Evolutionary conservation across 306 rosid genomes (phyloP).

Genomic region (Begonia peltatifolia): DNA sequence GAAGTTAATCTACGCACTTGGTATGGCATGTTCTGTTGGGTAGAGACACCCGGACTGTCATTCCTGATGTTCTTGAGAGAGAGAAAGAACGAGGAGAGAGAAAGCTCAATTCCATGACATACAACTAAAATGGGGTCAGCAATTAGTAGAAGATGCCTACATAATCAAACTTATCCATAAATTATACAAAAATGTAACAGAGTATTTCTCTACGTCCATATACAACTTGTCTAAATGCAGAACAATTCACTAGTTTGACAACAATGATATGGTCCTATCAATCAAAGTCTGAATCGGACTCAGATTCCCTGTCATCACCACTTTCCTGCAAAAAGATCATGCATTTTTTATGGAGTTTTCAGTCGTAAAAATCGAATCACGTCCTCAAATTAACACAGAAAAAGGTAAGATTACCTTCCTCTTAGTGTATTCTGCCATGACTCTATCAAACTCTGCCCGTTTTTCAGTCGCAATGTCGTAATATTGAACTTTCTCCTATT

Average conservation of each 20-base stretch:
- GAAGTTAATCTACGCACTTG: too few relatives aligned
- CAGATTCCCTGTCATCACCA: conserved; percentile 44
- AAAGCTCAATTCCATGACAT: too few relatives aligned
- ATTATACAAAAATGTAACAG: too few relatives aligned
- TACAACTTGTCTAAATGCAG: conserved; percentile 19
- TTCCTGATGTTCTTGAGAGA: too few relatives aligned
- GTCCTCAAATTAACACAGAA: conserved; percentile 3
- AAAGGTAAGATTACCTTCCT: conserved; percentile 38
- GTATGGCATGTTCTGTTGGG: too few relatives aligned
- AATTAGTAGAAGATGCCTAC: too few relatives aligned
- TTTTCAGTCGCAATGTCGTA: conserved; percentile 83
- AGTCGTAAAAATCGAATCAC: not conserved
- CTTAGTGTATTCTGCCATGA: conserved; percentile 52
- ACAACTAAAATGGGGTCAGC: too few relatives aligned
- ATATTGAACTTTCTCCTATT: conserved; percentile 84
- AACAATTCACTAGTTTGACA: conserved; percentile 6
- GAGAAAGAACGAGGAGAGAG: too few relatives aligned
- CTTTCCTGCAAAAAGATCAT: conserved; percentile 45
- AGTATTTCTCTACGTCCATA: not conserved
- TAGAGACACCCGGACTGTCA: too few relatives aligned
- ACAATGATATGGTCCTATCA: conserved; percentile 17
- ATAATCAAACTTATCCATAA: too few relatives aligned
- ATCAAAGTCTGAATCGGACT: conserved; percentile 37
- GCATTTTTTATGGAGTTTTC: not conserved
- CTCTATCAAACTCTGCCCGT: conserved; percentile 77